A percentile compares a stretch with the other conserved stretches of the same genome.
Evolutionary conservation across 2,329 filamentous ascomycete species (phyloP).

Genomic region (Aspergillus sp.): DNA sequence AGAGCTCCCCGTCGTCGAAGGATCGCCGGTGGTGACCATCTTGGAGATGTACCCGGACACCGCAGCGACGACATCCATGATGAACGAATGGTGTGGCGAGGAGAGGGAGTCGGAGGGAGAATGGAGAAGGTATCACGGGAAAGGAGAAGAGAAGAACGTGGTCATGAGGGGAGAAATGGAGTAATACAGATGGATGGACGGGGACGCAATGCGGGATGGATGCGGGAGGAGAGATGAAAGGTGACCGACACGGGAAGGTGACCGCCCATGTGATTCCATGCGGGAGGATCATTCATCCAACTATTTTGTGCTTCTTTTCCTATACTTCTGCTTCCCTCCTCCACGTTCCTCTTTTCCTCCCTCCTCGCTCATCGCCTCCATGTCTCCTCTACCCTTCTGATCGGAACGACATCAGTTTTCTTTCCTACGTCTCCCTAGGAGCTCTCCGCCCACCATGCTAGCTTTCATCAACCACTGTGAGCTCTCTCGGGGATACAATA

Average conservation of each 20-base stretch:
- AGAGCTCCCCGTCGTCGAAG: slow-evolving; percentile 54
- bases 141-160: not conserved
- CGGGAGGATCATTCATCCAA: not conserved
- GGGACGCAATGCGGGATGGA: not conserved
- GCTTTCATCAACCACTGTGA: slow-evolving; percentile 64
- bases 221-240: not conserved
- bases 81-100: slow-evolving; percentile 25
- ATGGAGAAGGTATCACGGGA: not conserved
- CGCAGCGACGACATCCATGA: slow-evolving; percentile 91
- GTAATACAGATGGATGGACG: no score
- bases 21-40: slow-evolving; percentile 84
- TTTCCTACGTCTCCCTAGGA: slow-evolving; percentile 2
- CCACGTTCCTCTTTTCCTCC: not conserved
- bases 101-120: not conserved
- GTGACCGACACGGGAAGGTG: not conserved
- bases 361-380: slow-evolving; percentile 1
- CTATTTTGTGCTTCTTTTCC: not conserved
- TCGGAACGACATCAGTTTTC: slow-evolving; percentile 5
- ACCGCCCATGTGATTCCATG: not conserved
- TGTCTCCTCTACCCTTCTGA: slow-evolving; percentile 1
- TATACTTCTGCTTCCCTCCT: slow-evolving; percentile 3
- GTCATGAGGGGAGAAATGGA: not conserved
- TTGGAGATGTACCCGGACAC: slow-evolving; percentile 94
- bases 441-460: slow-evolving; percentile 49
- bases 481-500: slow-evolving; percentile 10